These are phyloP conservation scores for Erigeron canadensis DNA, from an alignment of 129 eudicot genomes.

Conservation along the genomic window DNA sequence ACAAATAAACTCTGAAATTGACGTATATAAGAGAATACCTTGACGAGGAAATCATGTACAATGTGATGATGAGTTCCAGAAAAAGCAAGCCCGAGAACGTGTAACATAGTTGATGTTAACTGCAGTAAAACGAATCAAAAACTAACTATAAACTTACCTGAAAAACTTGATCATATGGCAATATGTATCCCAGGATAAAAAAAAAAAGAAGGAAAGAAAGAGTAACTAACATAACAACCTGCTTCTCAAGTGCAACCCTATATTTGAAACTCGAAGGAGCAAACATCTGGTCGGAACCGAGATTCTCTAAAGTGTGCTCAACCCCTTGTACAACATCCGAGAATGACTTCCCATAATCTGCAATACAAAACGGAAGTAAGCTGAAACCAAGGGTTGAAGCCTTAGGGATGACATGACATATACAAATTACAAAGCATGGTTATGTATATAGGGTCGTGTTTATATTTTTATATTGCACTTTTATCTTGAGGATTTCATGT, in stretches of 20 bases:
- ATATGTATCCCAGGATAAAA: neutral
- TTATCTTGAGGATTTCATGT: too few relatives aligned
- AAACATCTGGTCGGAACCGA: conserved; percentile 62
- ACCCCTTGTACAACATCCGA: conserved; percentile 80
- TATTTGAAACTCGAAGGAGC: conserved; percentile 85
- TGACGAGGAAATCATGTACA: conserved; percentile 57
- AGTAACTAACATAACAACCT: conserved; percentile 38
- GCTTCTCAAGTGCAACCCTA: conserved; percentile 80
- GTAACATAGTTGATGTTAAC: conserved; percentile 93
- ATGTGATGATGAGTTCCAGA: conserved; percentile 46
- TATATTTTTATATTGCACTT: neutral
- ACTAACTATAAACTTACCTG: neutral
- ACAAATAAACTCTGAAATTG: neutral
- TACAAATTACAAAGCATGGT: conserved; percentile 3
- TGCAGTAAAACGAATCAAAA: conserved; percentile 35
- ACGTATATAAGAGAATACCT: conserved; percentile 43
- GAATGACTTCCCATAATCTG: conserved; percentile 92
- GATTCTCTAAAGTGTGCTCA: conserved; percentile 67
- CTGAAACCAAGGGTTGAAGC: conserved; percentile 14
- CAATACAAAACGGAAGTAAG: too few relatives aligned
- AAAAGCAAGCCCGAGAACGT: conserved; percentile 77
- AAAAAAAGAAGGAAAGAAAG: conserved; percentile 18
- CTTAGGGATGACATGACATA: neutral
- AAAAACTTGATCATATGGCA: neutral
- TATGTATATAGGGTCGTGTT: neutral